phyloP scores from a whole-genome alignment of 83 land plant genomes.

The Thuja plicata region DNA sequence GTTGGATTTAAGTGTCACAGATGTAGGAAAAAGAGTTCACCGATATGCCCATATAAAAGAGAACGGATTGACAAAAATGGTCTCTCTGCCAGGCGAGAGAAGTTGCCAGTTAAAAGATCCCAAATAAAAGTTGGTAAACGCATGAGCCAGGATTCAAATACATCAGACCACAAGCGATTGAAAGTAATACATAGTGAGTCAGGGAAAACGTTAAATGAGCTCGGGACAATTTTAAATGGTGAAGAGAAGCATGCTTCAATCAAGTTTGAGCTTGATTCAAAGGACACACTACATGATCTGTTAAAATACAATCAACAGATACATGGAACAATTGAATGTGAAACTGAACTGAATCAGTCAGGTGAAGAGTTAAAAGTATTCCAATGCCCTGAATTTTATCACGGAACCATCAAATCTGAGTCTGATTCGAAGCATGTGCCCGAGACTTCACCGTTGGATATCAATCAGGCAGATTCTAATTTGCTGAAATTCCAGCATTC shows the following conservation, averaged over 20 bases:
- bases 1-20: slow-evolving; percentile 15
- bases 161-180: background rate
- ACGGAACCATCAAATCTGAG: background rate
- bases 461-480: background rate
- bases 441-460: background rate
- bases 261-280: background rate
- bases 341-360: background rate
- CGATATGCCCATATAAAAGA: slow-evolving; percentile 1
- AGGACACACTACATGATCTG: background rate
- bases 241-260: background rate
- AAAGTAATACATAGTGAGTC: background rate
- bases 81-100: background rate
- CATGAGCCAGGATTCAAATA: background rate
- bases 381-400: background rate
- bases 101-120: slow-evolving; percentile 8
- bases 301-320: background rate
- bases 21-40: slow-evolving; percentile 12
- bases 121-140: background rate
- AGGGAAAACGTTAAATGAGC: background rate
- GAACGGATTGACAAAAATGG: background rate
- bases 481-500: background rate
- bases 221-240: background rate
- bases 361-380: background rate
- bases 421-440: background rate
- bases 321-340: background rate